phyloP scores from a whole-genome alignment of 169 alveolate genomes.

The Babesia bigemina region DNA sequence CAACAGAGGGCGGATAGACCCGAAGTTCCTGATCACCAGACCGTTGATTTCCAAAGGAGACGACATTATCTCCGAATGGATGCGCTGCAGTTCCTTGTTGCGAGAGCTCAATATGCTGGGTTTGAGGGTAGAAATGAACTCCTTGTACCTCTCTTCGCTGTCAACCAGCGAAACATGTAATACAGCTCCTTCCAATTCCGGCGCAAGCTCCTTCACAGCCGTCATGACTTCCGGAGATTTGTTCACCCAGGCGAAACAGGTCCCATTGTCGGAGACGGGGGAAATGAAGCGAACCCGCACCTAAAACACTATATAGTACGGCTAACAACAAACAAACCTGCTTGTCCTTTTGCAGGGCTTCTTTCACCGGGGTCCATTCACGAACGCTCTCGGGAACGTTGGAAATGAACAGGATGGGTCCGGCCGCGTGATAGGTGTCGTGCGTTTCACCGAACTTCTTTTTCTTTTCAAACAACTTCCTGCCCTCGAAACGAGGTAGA shows the following conservation, averaged over 20 bases:
- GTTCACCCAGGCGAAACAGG: conserved; percentile 61
- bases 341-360: conserved; percentile 38
- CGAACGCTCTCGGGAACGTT: conserved; percentile 44
- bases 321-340: conserved; percentile 1
- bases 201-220: conserved; percentile 39
- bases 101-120: conserved; percentile 59
- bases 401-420: conserved; percentile 43
- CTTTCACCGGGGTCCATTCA: conserved; percentile 59
- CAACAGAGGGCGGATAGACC: conserved; percentile 40
- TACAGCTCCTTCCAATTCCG: conserved; percentile 15
- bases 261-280: conserved; percentile 47
- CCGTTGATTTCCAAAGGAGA: conserved; percentile 54
- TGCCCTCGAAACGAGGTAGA: conserved; percentile 56
- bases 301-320: background rate
- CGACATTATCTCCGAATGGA: conserved; percentile 55
- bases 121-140: conserved; percentile 46
- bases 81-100: conserved; percentile 59
- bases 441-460: conserved; percentile 65
- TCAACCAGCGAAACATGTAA: conserved; percentile 38
- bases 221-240: conserved; percentile 36
- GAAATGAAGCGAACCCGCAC: conserved; percentile 58
- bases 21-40: conserved; percentile 53
- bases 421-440: conserved; percentile 66
- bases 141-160: conserved; percentile 45
- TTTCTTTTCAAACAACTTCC: conserved; percentile 57